These are phyloP conservation scores for Karstenula rhodostoma DNA, from an alignment of 2,329 filamentous ascomycete species.

Conservation along the genomic window DNA sequence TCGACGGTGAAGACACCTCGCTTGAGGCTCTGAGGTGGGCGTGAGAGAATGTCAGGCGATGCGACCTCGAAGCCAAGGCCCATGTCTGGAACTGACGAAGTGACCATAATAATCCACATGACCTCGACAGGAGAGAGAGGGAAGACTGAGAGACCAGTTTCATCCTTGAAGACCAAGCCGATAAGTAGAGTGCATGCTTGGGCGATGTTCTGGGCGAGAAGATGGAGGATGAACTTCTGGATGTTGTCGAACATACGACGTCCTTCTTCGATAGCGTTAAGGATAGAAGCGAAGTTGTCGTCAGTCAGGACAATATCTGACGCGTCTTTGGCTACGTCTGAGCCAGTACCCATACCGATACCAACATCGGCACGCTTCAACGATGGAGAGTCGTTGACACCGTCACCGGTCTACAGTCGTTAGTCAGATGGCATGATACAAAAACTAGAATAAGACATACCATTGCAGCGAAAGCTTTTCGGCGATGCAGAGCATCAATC, in stretches of 20 bases:
- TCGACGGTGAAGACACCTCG: conserved; percentile 50
- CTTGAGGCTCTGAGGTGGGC: conserved; percentile 73
- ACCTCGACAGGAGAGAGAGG: conserved; percentile 86
- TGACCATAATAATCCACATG: conserved; percentile 95
- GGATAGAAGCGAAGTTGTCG: conserved; percentile 88
- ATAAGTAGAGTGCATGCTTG: conserved; percentile 83
- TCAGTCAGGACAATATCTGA: conserved; percentile 85
- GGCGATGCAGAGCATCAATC: conserved; percentile 85
- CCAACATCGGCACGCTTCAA: conserved; percentile 83
- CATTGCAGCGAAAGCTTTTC: conserved; percentile 81
- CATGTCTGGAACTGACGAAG: conserved; percentile 86
- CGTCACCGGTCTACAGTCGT: conserved; percentile 71
- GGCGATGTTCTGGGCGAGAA: conserved; percentile 82
- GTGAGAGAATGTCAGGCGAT: conserved; percentile 77
- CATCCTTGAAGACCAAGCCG: conserved; percentile 82
- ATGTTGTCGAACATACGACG: conserved; percentile 89
- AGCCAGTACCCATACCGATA: conserved; percentile 90
- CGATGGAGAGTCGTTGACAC: conserved; percentile 86
- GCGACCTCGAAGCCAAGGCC: conserved; percentile 83
- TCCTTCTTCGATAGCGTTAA: conserved; percentile 83
- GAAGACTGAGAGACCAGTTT: conserved; percentile 77
- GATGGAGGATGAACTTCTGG: conserved; percentile 81
- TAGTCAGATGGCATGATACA: conserved; percentile 8
- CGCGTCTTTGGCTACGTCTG: conserved; percentile 85
- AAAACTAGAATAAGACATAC: conserved; percentile 1